Evolutionary conservation across 208 protist genomes (phyloP).

Genomic region (Leishmania gerbilli): DNA sequence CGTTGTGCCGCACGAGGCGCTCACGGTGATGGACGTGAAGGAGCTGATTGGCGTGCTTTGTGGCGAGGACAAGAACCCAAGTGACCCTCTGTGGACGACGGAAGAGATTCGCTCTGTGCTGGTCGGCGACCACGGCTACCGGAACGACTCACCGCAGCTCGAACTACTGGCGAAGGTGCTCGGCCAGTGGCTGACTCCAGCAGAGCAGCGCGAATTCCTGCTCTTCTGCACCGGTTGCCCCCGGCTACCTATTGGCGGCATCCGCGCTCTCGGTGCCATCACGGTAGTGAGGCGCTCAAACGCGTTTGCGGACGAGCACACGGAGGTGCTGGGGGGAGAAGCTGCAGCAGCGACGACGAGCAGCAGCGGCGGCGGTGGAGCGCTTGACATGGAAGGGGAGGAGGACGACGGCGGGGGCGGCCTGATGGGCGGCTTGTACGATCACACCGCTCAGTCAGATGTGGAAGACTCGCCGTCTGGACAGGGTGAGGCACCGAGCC

Average conservation of each 20-base stretch:
- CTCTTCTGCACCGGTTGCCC: slow-evolving; percentile 92
- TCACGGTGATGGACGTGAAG: slow-evolving; percentile 53
- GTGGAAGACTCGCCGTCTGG: slow-evolving; percentile 21
- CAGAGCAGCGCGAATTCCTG: slow-evolving; percentile 87
- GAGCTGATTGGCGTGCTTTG: slow-evolving; percentile 75
- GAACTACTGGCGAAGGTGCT: slow-evolving; percentile 74
- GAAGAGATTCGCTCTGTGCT: slow-evolving; percentile 77
- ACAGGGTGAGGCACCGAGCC: slow-evolving; percentile 10
- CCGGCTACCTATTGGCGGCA: slow-evolving; percentile 81
- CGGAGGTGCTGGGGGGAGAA: slow-evolving; percentile 18
- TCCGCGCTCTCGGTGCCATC: slow-evolving; percentile 83
- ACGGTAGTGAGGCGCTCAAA: slow-evolving; percentile 86
- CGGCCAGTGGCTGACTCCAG: slow-evolving; percentile 58
- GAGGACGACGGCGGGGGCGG: slow-evolving; percentile 23
- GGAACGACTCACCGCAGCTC: slow-evolving; percentile 82
- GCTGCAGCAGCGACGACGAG: background rate
- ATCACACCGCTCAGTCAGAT: slow-evolving; percentile 16
- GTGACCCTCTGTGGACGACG: slow-evolving; percentile 76
- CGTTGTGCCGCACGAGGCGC: slow-evolving; percentile 72
- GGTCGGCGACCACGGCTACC: slow-evolving; percentile 90
- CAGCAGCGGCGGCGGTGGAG: background rate
- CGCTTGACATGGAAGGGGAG: slow-evolving; percentile 19
- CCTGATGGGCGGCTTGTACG: slow-evolving; percentile 8
- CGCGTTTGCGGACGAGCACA: slow-evolving; percentile 42
- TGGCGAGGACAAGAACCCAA: slow-evolving; percentile 44